Evolutionary conservation across 2,329 filamentous ascomycete species (phyloP), one percentile per base, ranked within the genome.

Genomic region (Helotiales sp.): DNA sequence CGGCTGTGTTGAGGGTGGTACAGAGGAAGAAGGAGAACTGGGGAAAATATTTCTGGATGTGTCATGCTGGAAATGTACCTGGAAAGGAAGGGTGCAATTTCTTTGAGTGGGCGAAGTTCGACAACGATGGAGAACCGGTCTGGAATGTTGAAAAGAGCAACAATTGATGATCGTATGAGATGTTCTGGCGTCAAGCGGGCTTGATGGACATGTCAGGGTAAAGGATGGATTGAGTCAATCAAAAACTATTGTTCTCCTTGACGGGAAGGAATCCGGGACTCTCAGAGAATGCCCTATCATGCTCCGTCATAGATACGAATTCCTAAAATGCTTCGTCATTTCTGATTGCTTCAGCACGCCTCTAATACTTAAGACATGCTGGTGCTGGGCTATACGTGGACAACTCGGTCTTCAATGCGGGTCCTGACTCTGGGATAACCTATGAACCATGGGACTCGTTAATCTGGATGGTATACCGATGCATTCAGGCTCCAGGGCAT

Each of bases 11-110:
- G 62, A 80, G 91, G 42, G 92, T 91, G 38, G 91, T 93, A 15
- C 91, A 93, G 75, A 85, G 81, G 69, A 92, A 89, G 74, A 86
- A 81, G 65, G 88, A 89, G 64, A 93, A 85, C 54, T 79, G 85
- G 63, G 93, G 93, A 0, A 80, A 81, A 66, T 96, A 98, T 71
- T 95, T 96, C 74, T 96, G 92, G 91, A 95, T 93, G 89, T 98
- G 95, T 68, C 85, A 96, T 74, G 85, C 85, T 0, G 85, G 87
- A 6, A 90, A 87, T 67, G 81, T 86, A 2, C 87, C 88, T 0
- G 88, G 83, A 47, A 87, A 81, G 74, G 75, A 85, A 36, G 85
- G 83, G 5, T 96, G 92, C 68, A 77, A 81, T 0, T 95, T 88
- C 68, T 96, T 96, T 66, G 80, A 89, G 61, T 96, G 92, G 92